phyloP scores from a whole-genome alignment of 768 basidiomycete genomes.

The Rhodosporidiobolus sp. region DNA sequence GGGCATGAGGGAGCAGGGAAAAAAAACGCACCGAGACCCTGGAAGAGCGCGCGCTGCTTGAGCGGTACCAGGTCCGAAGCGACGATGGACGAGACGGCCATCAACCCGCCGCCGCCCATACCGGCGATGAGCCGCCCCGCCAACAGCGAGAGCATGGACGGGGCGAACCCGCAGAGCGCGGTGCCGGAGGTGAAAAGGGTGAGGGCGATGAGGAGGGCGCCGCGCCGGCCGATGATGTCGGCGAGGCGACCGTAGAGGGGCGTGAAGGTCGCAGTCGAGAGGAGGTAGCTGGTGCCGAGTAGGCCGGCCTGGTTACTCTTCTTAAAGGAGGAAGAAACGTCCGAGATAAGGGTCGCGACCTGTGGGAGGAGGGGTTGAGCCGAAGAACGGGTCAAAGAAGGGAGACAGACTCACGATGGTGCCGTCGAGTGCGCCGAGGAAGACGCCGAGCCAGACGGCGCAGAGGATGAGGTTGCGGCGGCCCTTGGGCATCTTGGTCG shows the following conservation, averaged over 20 bases:
- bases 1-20: neutral
- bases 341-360: conserved; percentile 34
- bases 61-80: conserved; percentile 85
- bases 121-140: conserved; percentile 60
- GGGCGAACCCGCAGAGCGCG: conserved; percentile 77
- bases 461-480: conserved; percentile 23
- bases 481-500: conserved; percentile 20
- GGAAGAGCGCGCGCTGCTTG: conserved; percentile 82
- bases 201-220: conserved; percentile 79
- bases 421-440: conserved; percentile 18
- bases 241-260: conserved; percentile 48
- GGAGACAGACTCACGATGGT: neutral
- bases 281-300: conserved; percentile 65
- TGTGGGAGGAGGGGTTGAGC: neutral
- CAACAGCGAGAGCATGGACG: conserved; percentile 78
- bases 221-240: conserved; percentile 59
- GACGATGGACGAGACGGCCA: conserved; percentile 54
- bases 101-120: conserved; percentile 62
- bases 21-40: conserved; percentile 61
- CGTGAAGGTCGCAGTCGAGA: conserved; percentile 44
- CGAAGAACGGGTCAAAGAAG: neutral
- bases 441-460: conserved; percentile 32
- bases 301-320: conserved; percentile 62
- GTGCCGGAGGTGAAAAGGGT: conserved; percentile 83
- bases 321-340: conserved; percentile 39